Base-by-base conservation (phyloP, 768 basidiomycete genomes). In the Termitomyces sp. region DNA sequence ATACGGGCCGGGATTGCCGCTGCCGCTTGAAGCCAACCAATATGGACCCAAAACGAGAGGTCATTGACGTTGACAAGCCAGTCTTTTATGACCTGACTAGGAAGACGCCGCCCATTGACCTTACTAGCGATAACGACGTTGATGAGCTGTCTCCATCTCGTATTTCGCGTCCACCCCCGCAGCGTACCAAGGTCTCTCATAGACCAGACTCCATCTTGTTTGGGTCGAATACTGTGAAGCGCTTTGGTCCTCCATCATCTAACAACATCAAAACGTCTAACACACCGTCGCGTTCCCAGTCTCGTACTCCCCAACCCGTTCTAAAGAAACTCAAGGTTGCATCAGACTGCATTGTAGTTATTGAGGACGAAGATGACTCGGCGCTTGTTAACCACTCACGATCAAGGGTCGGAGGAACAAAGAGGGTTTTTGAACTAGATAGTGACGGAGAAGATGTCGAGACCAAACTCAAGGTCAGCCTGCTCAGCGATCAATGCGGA, bases 361-460 rank as follows among this genome's bases (percentile, higher is more conserved):
- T 40, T 14, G 54, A 49, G 10, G 55, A 56, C 17, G 54, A 54
- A n/a, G 34, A 28, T 21, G 16, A 19, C 7, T 7, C 30, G 19
- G 16, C 25, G 1, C 49, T n/a, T 39, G 17, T 27, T 11, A n/a
- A 37, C 23, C 21, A 17, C 11, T 7, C 17, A 8, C 35, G 25
- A 8, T 25, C 17, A 23, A 27, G 8, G 27, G 35, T n/a, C 35
- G 19, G 17, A 25, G 5, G 16, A 9, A 50, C n/a, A 11, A 55
- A 47, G 34, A 45, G 35, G 27, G 23, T 57, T 8, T 25, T 64
- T 3, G 61, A 60, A 12, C 25, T 62, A 39, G 59, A 64, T 30
- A 62, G 63, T 23, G 63, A 64, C 23, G 63, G 58, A 2, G 61
- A 62, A 16, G 57, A 58, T 46, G 50, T 59, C 17, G 53, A 48